These are phyloP conservation scores for Nicotiana benthamiana DNA, from an alignment of 257 asterid genomes.

Conservation along the genomic window DNA sequence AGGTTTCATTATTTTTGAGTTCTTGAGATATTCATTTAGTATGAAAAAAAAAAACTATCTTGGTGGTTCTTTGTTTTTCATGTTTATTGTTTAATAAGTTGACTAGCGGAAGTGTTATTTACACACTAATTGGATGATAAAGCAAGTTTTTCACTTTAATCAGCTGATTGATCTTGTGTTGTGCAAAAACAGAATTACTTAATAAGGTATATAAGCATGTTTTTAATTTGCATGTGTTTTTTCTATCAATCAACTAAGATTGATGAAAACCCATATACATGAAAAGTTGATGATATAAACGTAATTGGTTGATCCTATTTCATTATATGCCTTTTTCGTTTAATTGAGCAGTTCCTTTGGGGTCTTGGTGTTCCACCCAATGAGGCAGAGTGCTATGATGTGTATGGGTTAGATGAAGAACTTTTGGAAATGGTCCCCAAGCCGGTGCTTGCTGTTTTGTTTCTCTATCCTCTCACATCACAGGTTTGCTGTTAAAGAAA, in stretches of 20 bases:
- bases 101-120: not conserved
- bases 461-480: constrained; percentile 71
- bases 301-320: not conserved
- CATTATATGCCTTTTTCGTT: not conserved
- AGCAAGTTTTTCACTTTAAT: not conserved
- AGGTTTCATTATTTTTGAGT: not conserved
- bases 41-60: not conserved
- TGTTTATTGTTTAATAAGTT: not conserved
- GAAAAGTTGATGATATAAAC: not conserved
- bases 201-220: not conserved
- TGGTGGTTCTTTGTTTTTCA: not conserved
- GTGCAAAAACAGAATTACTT: not conserved
- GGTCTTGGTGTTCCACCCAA: constrained; percentile 73
- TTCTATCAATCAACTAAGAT: not conserved
- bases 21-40: not conserved
- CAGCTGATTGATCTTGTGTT: not conserved
- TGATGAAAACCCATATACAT: not conserved
- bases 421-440: constrained; percentile 88
- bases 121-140: not conserved
- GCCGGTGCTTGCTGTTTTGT: constrained; percentile 85
- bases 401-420: constrained; percentile 87
- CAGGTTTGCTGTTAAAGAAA: constrained; percentile 33
- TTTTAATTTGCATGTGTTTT: not conserved
- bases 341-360: constrained; percentile 66
- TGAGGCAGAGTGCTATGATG: constrained; percentile 89